phyloP scores from a whole-genome alignment of 169 alveolate genomes.

The Fabrea salina region DNA sequence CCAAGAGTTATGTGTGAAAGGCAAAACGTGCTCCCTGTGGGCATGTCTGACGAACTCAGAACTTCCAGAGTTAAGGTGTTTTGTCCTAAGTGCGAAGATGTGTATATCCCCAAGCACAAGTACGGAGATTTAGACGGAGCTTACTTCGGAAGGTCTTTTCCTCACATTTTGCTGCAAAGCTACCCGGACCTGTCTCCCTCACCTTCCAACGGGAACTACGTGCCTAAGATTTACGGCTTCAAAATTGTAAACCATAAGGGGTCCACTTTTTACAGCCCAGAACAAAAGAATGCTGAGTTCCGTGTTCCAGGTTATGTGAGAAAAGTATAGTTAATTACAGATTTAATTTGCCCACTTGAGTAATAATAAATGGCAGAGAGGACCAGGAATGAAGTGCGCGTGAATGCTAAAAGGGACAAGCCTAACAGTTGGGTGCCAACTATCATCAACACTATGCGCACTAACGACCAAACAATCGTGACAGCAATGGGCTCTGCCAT shows the following conservation, averaged over 20 bases:
- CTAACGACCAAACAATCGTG: too few species aligned
- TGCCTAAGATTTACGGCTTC: conserved; percentile 68
- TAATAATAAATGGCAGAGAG: too few species aligned
- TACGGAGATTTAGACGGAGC: conserved; percentile 67
- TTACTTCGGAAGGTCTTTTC: conserved; percentile 68
- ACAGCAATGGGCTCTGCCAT: too few species aligned
- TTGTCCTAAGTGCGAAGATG: conserved; percentile 50
- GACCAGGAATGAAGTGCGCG: too few species aligned
- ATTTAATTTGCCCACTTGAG: too few species aligned
- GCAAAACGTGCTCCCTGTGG: conserved; percentile 70
- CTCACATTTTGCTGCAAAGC: conserved; percentile 42
- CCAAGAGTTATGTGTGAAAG: conserved; percentile 75
- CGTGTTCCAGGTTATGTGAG: too few species aligned
- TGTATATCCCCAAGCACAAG: conserved; percentile 51
- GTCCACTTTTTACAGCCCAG: too few species aligned
- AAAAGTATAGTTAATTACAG: too few species aligned
- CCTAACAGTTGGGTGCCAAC: too few species aligned
- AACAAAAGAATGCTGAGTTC: too few species aligned
- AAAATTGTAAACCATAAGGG: conserved; percentile 61
- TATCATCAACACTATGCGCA: too few species aligned
- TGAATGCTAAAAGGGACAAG: too few species aligned
- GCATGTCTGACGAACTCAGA: conserved; percentile 61
- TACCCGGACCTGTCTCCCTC: conserved; percentile 11
- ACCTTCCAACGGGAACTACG: conserved; percentile 10
- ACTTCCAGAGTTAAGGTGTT: conserved; percentile 68